These are phyloP conservation scores for Cyclanthera cordifolia DNA, from an alignment of 306 rosid species.

Conservation along the genomic window DNA sequence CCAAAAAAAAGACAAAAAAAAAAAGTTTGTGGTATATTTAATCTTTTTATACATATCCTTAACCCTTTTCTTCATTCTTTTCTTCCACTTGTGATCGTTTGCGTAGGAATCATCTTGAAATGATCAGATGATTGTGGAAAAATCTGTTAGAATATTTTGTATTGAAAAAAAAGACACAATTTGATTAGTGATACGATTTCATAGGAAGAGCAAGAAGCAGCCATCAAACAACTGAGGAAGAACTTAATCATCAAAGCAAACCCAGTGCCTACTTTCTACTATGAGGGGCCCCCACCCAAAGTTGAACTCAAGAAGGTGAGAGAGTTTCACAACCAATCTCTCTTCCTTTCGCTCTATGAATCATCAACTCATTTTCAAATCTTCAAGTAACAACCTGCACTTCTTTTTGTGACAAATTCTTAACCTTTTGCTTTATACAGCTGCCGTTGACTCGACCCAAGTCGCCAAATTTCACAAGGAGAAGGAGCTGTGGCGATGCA, in stretches of 20 bases:
- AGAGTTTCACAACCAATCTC: neutral
- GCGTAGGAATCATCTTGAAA: neutral
- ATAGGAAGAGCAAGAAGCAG: slow-evolving; percentile 95
- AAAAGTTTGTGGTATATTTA: neutral
- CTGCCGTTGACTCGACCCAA: slow-evolving; percentile 78
- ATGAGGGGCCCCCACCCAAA: slow-evolving; percentile 83
- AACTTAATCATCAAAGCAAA: slow-evolving; percentile 80
- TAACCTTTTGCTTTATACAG: slow-evolving; percentile 25
- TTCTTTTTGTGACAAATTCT: neutral
- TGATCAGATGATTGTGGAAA: neutral
- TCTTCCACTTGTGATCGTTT: neutral
- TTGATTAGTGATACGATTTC: neutral
- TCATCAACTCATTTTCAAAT: neutral
- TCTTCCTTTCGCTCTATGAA: neutral
- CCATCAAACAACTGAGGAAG: slow-evolving; percentile 74
- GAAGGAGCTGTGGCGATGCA: slow-evolving; percentile 84
- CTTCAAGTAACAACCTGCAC: neutral
- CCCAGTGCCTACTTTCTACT: slow-evolving; percentile 90
- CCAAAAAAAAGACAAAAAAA: too few relatives aligned
- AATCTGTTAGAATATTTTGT: slow-evolving; percentile 2
- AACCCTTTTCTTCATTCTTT: neutral
- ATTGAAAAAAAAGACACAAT: neutral
- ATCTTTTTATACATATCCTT: neutral
- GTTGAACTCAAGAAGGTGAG: slow-evolving; percentile 74
- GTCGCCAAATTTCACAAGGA: slow-evolving; percentile 76